Conservation (phyloP, 2,329 filamentous ascomycete species). For the Hypoxylon sp. region DNA sequence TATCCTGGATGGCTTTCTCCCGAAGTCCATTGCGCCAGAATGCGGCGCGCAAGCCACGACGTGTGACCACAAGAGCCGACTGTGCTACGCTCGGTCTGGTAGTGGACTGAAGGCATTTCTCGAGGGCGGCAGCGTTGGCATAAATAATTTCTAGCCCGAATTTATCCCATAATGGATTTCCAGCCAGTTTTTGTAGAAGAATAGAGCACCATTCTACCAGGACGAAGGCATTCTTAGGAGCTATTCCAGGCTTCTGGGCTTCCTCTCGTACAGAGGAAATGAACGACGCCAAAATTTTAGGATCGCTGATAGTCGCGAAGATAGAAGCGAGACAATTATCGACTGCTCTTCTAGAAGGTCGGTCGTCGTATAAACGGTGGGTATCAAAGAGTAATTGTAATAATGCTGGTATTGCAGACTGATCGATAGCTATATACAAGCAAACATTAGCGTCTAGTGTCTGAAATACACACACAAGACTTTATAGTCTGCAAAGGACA, state of each 20-base stretch:
- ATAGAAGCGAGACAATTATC: constrained; percentile 82
- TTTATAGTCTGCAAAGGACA: not conserved
- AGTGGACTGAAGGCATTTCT: constrained; percentile 78
- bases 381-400: constrained; percentile 86
- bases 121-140: constrained; percentile 79
- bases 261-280: constrained; percentile 78
- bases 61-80: constrained; percentile 81
- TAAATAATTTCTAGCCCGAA: constrained; percentile 75
- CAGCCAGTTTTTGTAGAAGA: constrained; percentile 78
- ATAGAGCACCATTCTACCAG: constrained; percentile 90
- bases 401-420: constrained; percentile 65
- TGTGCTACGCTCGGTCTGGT: constrained; percentile 75
- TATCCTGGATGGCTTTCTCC: constrained; percentile 71
- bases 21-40: constrained; percentile 71
- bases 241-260: constrained; percentile 80
- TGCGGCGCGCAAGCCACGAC: constrained; percentile 82
- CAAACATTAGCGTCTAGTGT: constrained; percentile 10
- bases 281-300: constrained; percentile 73
- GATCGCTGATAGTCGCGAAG: constrained; percentile 68
- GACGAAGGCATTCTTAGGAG: constrained; percentile 85
- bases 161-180: constrained; percentile 72
- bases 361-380: constrained; percentile 88
- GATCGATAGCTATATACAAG: constrained; percentile 59
- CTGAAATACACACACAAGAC: constrained; percentile 18
- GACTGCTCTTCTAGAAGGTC: constrained; percentile 84